These are phyloP conservation scores for Xylaria sp. DNA, from an alignment of 2,329 filamentous ascomycete genomes.

Conservation along the genomic window DNA sequence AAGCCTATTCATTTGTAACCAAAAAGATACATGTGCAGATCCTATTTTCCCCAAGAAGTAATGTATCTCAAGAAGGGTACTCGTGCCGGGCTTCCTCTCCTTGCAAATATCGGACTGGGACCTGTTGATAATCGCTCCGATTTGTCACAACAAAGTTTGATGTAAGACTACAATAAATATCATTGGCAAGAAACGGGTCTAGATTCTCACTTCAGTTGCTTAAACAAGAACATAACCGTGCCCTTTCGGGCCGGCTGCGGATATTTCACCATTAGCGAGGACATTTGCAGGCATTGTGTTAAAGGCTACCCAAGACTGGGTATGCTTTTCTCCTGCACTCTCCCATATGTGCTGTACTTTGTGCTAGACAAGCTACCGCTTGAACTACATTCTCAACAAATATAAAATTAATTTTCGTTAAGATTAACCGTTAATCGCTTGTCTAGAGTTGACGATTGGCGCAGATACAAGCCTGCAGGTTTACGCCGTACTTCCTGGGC, in stretches of 20 bases:
- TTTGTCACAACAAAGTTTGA: slow-evolving; percentile 9
- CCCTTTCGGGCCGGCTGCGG: slow-evolving; percentile 9
- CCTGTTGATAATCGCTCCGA: background rate
- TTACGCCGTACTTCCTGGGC: background rate
- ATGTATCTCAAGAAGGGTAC: background rate
- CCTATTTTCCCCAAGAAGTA: background rate
- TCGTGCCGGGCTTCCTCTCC: slow-evolving; percentile 4
- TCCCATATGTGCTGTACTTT: background rate
- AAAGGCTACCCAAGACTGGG: background rate
- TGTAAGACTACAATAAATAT: background rate
- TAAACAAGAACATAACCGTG: background rate
- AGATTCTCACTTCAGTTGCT: slow-evolving; percentile 11
- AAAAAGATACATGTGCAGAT: background rate
- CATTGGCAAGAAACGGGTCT: background rate
- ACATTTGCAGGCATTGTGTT: slow-evolving; percentile 4
- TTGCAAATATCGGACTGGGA: background rate
- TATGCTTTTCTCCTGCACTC: slow-evolving; percentile 4
- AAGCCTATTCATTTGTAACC: background rate
- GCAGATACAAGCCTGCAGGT: background rate
- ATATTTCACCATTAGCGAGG: background rate
- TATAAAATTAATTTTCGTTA: background rate
- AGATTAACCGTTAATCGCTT: background rate
- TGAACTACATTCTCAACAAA: background rate
- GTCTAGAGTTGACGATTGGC: background rate
- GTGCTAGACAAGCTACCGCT: background rate